Conservation (phyloP, 1,284 basidiomycete genomes). For the Thelephora terrestris region DNA sequence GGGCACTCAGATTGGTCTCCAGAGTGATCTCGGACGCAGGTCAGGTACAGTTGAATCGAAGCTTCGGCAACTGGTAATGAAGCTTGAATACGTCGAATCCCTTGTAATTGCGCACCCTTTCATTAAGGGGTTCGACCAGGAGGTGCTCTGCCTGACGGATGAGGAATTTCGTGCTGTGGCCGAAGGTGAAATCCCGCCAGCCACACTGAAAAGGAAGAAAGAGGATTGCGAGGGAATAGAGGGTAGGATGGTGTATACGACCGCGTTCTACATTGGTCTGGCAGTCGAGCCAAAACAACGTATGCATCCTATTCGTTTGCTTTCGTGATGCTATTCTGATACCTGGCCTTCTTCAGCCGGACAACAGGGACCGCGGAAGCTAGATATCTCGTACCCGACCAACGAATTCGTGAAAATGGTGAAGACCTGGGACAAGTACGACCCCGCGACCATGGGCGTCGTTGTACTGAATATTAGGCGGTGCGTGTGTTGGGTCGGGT, state of each 20-base stretch:
- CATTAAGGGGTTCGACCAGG: constrained; percentile 88
- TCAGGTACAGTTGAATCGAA: constrained; percentile 81
- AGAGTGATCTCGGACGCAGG: constrained; percentile 12
- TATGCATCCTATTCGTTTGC: constrained; percentile 31
- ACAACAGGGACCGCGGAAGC: constrained; percentile 59
- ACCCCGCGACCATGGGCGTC: constrained; percentile 90
- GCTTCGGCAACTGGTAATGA: constrained; percentile 93
- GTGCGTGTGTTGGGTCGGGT: constrained; percentile 34
- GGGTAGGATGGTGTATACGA: constrained; percentile 78
- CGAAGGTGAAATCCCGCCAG: constrained; percentile 77
- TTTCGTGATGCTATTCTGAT: constrained; percentile 9
- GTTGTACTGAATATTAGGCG: constrained; percentile 90
- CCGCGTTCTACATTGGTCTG: constrained; percentile 95
- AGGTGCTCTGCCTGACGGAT: constrained; percentile 74
- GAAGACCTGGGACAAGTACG: constrained; percentile 94
- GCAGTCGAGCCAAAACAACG: constrained; percentile 87
- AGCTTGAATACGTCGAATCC: constrained; percentile 91
- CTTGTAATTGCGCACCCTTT: constrained; percentile 91
- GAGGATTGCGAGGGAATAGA: constrained; percentile 77
- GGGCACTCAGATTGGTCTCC: constrained; percentile 3
- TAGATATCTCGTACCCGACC: constrained; percentile 97
- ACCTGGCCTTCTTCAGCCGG: constrained; percentile 39
- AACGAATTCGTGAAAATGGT: constrained; percentile 94
- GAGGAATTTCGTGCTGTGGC: constrained; percentile 85
- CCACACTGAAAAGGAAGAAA: constrained; percentile 63